Evolutionary conservation across 768 basidiomycete species (phyloP).

Genomic region (Candolleomyces eurysporus): DNA sequence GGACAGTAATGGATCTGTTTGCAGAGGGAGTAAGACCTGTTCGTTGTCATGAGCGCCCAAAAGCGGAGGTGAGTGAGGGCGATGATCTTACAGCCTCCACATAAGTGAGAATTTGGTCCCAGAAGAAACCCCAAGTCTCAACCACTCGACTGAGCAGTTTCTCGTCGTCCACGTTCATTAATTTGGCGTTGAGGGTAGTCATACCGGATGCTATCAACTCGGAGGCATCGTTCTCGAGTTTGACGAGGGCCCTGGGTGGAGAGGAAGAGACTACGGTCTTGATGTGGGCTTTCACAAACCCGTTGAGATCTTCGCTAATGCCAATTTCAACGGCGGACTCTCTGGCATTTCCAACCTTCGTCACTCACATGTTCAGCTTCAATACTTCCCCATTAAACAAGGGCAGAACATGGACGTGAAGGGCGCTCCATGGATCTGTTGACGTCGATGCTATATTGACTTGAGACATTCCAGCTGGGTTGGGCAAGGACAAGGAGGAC

Average conservation of each 20-base stretch:
- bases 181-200: slow-evolving; percentile 87
- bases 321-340: slow-evolving; percentile 2
- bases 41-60: neutral
- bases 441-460: slow-evolving; percentile 38
- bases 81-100: slow-evolving; percentile 70
- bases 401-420: slow-evolving; percentile 87
- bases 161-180: slow-evolving; percentile 74
- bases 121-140: slow-evolving; percentile 92
- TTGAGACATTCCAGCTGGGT: slow-evolving; percentile 38
- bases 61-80: neutral
- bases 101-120: slow-evolving; percentile 85
- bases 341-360: neutral
- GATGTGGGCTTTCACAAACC: slow-evolving; percentile 77
- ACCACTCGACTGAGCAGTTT: slow-evolving; percentile 75
- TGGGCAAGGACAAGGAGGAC: slow-evolving; percentile 41
- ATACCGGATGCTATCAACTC: slow-evolving; percentile 87
- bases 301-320: slow-evolving; percentile 81
- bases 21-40: slow-evolving; percentile 2
- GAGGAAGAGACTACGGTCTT: slow-evolving; percentile 67
- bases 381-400: slow-evolving; percentile 91
- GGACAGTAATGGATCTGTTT: slow-evolving; percentile 47
- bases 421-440: slow-evolving; percentile 75
- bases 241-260: slow-evolving; percentile 70
- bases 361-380: slow-evolving; percentile 72
- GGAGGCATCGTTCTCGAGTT: slow-evolving; percentile 73